Conservation (phyloP, 202 grass and related monocot species). For the Dendrocalamus latiflorus region DNA sequence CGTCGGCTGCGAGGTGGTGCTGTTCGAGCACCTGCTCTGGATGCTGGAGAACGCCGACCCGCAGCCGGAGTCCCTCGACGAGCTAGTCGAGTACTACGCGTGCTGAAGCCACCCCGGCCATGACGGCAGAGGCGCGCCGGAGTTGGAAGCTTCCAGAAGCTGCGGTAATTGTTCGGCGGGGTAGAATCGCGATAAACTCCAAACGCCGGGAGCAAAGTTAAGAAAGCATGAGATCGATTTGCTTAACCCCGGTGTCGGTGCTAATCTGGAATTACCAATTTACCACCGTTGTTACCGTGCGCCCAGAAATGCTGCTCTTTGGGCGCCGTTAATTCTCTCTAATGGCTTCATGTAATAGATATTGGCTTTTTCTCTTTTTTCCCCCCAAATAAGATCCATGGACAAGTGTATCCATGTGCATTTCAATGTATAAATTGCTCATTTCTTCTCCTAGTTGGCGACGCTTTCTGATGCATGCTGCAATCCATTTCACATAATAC, state of each 20-base stretch:
- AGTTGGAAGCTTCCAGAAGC: conserved; percentile 7
- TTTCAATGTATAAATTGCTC: neutral
- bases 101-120: conserved; percentile 32
- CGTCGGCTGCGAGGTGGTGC: conserved; percentile 71
- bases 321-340: neutral
- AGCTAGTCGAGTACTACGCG: conserved; percentile 78
- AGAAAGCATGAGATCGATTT: neutral
- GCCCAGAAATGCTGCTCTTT: neutral
- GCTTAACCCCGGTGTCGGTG: neutral
- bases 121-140: conserved; percentile 5
- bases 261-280: neutral
- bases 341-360: neutral
- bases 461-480: no score
- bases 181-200: conserved; percentile 4
- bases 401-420: conserved; percentile 2
- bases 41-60: conserved; percentile 81
- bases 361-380: neutral
- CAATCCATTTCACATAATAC: no score
- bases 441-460: neutral
- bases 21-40: conserved; percentile 86
- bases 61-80: conserved; percentile 63
- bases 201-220: neutral
- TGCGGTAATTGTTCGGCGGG: neutral
- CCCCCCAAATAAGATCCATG: neutral
- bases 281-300: neutral